Conservation (phyloP, 129 eudicot genomes). For the Gnaphalium uliginosum region DNA sequence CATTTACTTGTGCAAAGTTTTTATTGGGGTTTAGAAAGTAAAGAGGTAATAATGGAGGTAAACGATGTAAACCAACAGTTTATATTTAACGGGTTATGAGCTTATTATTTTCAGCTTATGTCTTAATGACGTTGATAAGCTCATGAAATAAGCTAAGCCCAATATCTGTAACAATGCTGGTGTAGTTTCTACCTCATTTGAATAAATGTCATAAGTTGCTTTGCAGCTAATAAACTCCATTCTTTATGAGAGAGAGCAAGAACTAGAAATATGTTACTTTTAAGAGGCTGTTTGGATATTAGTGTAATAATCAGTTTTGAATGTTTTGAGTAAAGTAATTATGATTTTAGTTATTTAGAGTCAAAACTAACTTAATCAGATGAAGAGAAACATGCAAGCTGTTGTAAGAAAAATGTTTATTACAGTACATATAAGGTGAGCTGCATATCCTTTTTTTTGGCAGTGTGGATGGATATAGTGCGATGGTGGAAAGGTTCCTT, state of each 20-base stretch:
- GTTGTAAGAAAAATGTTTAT: no score
- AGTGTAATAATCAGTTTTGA: background rate
- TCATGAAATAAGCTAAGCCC: background rate
- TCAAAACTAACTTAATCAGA: background rate
- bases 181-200: background rate
- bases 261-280: no score
- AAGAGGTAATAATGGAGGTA: no score
- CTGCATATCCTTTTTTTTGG: background rate
- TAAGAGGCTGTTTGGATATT: background rate
- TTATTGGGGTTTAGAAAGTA: no score
- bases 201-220: no score
- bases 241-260: background rate
- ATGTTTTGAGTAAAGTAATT: background rate
- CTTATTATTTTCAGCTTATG: background rate
- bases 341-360: background rate
- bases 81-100: background rate
- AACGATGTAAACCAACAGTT: no score
- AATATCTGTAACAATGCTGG: background rate
- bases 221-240: no score
- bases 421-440: no score
- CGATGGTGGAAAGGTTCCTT: constrained; percentile 73
- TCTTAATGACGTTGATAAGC: background rate
- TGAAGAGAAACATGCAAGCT: background rate
- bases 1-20: no score
- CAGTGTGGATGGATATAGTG: constrained; percentile 80